Base-by-base conservation (phyloP, 345 rosid species). In the Turnera subulata region DNA sequence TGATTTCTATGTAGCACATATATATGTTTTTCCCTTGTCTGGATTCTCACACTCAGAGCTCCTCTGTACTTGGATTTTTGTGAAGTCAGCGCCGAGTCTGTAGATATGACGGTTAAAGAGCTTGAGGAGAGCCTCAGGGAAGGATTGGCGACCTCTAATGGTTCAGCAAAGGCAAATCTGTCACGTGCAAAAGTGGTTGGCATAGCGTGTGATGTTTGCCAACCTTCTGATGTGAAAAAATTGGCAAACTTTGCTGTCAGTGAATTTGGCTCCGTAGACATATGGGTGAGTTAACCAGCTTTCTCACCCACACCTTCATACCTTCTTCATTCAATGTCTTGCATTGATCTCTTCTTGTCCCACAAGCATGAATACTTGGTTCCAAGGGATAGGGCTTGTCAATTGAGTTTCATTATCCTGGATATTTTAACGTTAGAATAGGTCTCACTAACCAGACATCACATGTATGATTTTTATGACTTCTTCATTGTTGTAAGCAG, bases 141-240 rank as follows among this genome's bases (percentile, higher is more conserved):
- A 76, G 83, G 81, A 59, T 76, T 76, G 72, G 40, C n/a, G n/a
- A 42, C 32, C 69, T 73, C 9, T 20, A 62, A 73, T 54, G 79
- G 71, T 43, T 81, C 76, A 3, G 67, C 82, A 43, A 67, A 58
- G 55, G 84, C 62, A 62, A 77, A 73, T 69, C 58, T 92, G 54
- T 58, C 51, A 22, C 78, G 60, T 65, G 91, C 91, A 50, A 86
- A 83, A 71, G 93, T 92, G 55, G 83, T 79, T 20, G 96, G 98
- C 64, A 82, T 83, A 65, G 86, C 91, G 20, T 89, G 95, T 72
- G 89, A 92, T 78, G 95, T 86, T 71, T 83, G 95, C 49, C 62
- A 80, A 16, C 82, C 86, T 0, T 68, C 73, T 50, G 96, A 92
- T 66, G 95, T 86, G 40, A 61, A 72, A 61, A 89, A 75, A 70